Conservation (phyloP, 768 basidiomycete genomes). For the Plicaturopsis crispa region DNA sequence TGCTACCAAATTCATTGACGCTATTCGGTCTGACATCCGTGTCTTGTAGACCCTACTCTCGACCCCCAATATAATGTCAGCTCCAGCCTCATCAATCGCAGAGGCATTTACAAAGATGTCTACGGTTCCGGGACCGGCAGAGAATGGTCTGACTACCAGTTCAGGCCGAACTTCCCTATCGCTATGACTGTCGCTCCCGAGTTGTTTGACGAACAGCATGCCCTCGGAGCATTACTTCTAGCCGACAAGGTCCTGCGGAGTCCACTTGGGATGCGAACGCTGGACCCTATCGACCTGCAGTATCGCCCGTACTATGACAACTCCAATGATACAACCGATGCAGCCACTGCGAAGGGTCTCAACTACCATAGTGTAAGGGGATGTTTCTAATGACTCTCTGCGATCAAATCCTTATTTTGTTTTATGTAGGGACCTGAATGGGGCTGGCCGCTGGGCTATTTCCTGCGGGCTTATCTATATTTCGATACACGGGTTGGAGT, state of each 20-base stretch:
- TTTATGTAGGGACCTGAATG: constrained; percentile 74
- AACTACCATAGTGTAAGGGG: constrained; percentile 83
- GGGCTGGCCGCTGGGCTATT: constrained; percentile 95
- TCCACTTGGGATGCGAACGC: constrained; percentile 94
- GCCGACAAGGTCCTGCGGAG: constrained; percentile 76
- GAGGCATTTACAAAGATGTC: constrained; percentile 99
- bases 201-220: constrained; percentile 77
- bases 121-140: constrained; percentile 80
- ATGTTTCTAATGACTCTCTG: constrained; percentile 1
- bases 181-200: constrained; percentile 98
- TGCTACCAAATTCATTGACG: constrained; percentile 4
- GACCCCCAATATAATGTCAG: constrained; percentile 70
- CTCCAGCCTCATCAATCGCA: constrained; percentile 66
- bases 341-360: constrained; percentile 81
- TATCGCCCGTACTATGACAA: constrained; percentile 94
- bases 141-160: constrained; percentile 97
- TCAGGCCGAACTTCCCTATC: constrained; percentile 88
- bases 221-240: constrained; percentile 70
- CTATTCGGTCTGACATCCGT: neutral
- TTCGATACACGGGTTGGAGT: constrained; percentile 70
- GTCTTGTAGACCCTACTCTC: constrained; percentile 54
- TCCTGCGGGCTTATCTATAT: constrained; percentile 85
- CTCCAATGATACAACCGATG: constrained; percentile 82
- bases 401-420: constrained; percentile 9
- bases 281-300: constrained; percentile 82